Base-by-base conservation (phyloP, 1,284 basidiomycete species). In the Leccinum pachyderme region DNA sequence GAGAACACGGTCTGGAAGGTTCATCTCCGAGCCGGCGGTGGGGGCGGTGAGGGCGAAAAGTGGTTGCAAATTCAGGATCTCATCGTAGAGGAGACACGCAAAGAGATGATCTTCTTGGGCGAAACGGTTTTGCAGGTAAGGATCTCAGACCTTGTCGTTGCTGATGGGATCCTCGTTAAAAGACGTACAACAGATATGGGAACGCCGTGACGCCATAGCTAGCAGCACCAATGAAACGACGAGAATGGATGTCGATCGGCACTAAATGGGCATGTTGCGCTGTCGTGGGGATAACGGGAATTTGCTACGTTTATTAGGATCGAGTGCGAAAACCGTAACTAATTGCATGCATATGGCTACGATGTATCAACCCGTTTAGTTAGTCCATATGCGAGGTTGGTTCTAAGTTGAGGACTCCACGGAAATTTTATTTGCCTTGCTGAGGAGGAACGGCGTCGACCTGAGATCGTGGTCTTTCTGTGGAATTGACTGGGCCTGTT, bases 51-150 rank as follows among this genome's bases (percentile, higher is more conserved):
- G 55, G 81, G 80, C 51, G 95, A 98, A 72, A 92, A 91, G 70
- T 99, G 97, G 97, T 92, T 92, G 72, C 89, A 95, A 74, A 91
- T 98, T 55, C 95, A 99, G 72, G 97, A 99, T 76, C 79, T 99
- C 56, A 91, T 97, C 55, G 95, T 99, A 7, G 91, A 96, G 67
- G 93, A 98, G 67, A 91, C 94, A 32, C 82, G 95, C 59, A 91
- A 90, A 72, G 95, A 98, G 68, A 95, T 99, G 93, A 95, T 99
- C 59, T 96, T 98, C 71, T 78, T 99, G 35, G 96, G 95, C 28
- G 97, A 99, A 73, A 94, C 91, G 27, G 91, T 97, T 48, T 76
- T 99, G 47, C 97, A 98, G 82, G 94, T 93, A 52, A 67, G 58
- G 13, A 37, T 45, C 63, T 49, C 65, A 55, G 9, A 33, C 37